Conservation (phyloP, 257 asterid species). For the Solanum boliviense region DNA sequence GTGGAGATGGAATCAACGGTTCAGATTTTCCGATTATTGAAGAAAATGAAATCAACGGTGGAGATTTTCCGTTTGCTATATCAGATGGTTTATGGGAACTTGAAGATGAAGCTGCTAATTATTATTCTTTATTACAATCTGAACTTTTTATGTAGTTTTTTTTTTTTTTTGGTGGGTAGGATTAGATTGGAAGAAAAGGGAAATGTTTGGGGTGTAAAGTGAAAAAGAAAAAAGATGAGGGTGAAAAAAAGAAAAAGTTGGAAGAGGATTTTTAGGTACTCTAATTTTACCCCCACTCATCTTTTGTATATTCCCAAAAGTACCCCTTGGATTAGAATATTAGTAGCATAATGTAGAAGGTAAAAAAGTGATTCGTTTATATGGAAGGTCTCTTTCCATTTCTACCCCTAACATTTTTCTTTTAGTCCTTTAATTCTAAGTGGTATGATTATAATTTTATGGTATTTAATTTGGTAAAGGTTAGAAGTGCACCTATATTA, state of each 20-base stretch:
- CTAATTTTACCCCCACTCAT: constrained; percentile 20
- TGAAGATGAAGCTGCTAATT: constrained; percentile 66
- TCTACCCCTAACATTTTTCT: neutral
- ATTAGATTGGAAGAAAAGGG: neutral
- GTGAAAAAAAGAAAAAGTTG: constrained; percentile 12
- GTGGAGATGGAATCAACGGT: constrained; percentile 9
- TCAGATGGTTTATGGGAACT: constrained; percentile 60
- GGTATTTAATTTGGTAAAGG: neutral
- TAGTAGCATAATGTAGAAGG: neutral
- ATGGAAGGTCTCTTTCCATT: neutral
- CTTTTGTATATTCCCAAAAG: constrained; percentile 13
- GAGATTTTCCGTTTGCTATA: constrained; percentile 16
- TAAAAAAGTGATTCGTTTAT: neutral
- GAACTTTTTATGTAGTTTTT: constrained; percentile 54
- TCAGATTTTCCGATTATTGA: constrained; percentile 1
- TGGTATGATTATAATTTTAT: neutral
- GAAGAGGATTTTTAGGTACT: constrained; percentile 1
- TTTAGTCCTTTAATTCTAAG: neutral
- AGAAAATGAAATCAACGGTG: constrained; percentile 4
- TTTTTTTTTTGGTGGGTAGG: neutral
- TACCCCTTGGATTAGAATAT: constrained; percentile 14
- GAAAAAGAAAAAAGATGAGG: neutral
- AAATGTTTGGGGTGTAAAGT: neutral
- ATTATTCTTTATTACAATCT: constrained; percentile 46
- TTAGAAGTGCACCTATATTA: neutral